Percentiles rank a stretch among this genome's conserved stretches.
These are phyloP conservation scores for Xylariaceae sp. DNA, from an alignment of 2,329 filamentous ascomycete genomes.

Conservation along the genomic window DNA sequence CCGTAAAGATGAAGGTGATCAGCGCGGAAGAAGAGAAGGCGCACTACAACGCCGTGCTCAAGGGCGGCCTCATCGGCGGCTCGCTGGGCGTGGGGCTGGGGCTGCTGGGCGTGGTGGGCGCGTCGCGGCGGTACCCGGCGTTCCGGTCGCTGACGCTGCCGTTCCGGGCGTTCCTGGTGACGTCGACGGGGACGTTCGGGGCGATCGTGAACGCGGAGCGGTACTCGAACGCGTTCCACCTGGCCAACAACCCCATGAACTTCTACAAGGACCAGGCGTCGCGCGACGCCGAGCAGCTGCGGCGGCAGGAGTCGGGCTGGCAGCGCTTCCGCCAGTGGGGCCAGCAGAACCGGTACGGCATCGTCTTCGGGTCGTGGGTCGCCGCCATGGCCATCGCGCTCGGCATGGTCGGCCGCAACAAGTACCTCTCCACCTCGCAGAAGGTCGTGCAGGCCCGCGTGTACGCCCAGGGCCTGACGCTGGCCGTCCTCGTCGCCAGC, in stretches of 20 bases:
- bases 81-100: conserved; percentile 71
- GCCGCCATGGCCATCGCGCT: conserved; percentile 79
- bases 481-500: conserved; percentile 81
- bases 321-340: conserved; percentile 75
- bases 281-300: conserved; percentile 59
- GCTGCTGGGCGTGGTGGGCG: conserved; percentile 68
- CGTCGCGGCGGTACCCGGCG: conserved; percentile 73
- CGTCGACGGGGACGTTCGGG: conserved; percentile 80
- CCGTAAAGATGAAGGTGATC: conserved; percentile 83
- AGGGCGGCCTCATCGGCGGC: conserved; percentile 79
- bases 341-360: conserved; percentile 80
- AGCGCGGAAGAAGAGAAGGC: conserved; percentile 89
- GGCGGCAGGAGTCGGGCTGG: conserved; percentile 60
- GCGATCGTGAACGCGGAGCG: conserved; percentile 91
- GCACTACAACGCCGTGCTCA: conserved; percentile 82
- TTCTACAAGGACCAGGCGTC: conserved; percentile 69
- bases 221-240: conserved; percentile 68
- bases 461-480: conserved; percentile 87
- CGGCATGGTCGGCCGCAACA: conserved; percentile 77
- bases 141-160: conserved; percentile 85
- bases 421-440: conserved; percentile 75
- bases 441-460: conserved; percentile 95
- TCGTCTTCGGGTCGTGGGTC: conserved; percentile 83
- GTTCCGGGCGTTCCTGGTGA: conserved; percentile 88
- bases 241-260: conserved; percentile 68